These are phyloP conservation scores for Curvularia verruculosa DNA, from an alignment of 2,329 filamentous ascomycete species.

Conservation along the genomic window DNA sequence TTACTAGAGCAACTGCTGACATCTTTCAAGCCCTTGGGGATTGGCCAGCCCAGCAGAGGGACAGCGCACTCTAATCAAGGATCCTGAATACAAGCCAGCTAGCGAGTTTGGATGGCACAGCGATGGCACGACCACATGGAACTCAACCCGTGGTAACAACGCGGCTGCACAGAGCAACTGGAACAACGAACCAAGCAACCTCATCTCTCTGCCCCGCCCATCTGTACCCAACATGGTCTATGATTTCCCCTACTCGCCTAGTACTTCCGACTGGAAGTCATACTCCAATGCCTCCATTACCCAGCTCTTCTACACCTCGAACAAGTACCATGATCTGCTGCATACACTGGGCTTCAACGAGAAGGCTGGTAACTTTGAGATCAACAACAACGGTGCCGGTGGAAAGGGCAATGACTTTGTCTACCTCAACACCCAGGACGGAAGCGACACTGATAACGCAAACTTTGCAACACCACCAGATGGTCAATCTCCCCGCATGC, in stretches of 20 bases:
- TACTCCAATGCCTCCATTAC: slow-evolving; percentile 63
- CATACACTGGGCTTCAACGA: slow-evolving; percentile 65
- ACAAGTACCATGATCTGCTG: slow-evolving; percentile 65
- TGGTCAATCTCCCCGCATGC: slow-evolving; percentile 58
- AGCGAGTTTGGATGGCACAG: slow-evolving; percentile 63
- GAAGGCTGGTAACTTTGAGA: slow-evolving; percentile 65
- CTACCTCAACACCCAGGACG: slow-evolving; percentile 64
- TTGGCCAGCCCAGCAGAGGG: slow-evolving; percentile 62
- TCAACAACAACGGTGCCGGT: slow-evolving; percentile 62
- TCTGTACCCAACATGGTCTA: slow-evolving; percentile 53
- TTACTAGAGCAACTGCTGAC: slow-evolving; percentile 8
- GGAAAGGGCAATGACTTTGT: slow-evolving; percentile 60
- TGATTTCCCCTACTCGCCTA: slow-evolving; percentile 37
- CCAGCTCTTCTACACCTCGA: slow-evolving; percentile 67
- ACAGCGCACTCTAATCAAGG: slow-evolving; percentile 50
- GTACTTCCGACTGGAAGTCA: slow-evolving; percentile 28
- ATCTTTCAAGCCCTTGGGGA: slow-evolving; percentile 52
- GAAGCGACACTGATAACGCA: slow-evolving; percentile 61
- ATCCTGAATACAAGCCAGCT: slow-evolving; percentile 57
- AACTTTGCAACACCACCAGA: slow-evolving; percentile 59
- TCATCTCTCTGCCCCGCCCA: slow-evolving; percentile 60
- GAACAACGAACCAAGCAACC: slow-evolving; percentile 46
- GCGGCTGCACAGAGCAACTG: slow-evolving; percentile 62
- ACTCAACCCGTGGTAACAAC: slow-evolving; percentile 65
- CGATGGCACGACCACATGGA: slow-evolving; percentile 57